These are phyloP conservation scores for Glycyrrhiza uralensis DNA, from an alignment of 306 rosid genomes.

Conservation along the genomic window DNA sequence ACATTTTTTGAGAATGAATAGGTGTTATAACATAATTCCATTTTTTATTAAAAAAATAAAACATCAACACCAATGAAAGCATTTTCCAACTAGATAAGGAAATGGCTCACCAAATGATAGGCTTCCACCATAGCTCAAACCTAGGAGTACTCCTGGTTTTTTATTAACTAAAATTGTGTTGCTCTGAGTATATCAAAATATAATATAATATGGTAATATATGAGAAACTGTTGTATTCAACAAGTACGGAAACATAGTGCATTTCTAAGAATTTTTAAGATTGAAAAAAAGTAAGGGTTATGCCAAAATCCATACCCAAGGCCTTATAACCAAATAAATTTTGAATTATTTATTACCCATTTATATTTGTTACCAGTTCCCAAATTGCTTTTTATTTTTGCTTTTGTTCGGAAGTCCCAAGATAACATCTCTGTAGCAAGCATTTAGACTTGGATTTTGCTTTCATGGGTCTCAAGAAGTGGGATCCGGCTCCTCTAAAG, in stretches of 20 bases:
- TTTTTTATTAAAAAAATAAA: not conserved
- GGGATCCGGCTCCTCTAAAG: no score
- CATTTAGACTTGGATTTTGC: not conserved
- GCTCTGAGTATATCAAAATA: not conserved
- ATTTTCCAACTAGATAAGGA: not conserved
- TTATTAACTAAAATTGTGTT: not conserved
- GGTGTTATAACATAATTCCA: not conserved
- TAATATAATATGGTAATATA: not conserved
- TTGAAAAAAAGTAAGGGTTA: not conserved
- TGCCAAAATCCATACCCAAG: not conserved
- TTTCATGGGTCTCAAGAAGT: not conserved
- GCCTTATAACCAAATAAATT: not conserved
- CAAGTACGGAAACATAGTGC: not conserved
- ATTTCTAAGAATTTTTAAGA: not conserved
- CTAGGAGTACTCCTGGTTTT: not conserved
- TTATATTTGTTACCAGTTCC: no score
- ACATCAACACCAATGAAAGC: not conserved
- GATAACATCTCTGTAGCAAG: not conserved
- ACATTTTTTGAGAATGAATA: not conserved
- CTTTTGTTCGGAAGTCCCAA: no score
- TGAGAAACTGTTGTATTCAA: not conserved
- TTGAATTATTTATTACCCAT: not conserved
- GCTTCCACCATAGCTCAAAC: not conserved
- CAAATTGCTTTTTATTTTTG: no score
- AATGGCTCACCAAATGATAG: not conserved